Conservation (phyloP, 192 early-diverging fungal species). For the Coemansia sp. region DNA sequence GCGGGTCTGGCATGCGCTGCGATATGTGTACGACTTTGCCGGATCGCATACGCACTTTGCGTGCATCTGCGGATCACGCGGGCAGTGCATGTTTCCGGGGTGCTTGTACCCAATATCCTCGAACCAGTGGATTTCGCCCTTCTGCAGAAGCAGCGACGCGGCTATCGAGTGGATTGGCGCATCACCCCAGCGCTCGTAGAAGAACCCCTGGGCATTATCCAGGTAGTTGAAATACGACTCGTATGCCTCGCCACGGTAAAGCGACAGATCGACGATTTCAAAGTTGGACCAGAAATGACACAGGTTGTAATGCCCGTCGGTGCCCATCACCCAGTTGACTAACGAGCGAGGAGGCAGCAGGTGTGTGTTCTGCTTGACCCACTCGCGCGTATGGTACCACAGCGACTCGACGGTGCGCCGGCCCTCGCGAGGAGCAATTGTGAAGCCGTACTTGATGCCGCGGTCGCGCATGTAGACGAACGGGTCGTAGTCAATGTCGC, state of each 20-base stretch:
- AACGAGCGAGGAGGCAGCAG: conserved; percentile 14
- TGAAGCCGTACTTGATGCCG: conserved; percentile 70
- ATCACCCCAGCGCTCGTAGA: conserved; percentile 79
- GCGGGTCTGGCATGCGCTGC: conserved; percentile 48
- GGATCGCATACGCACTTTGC: conserved; percentile 46
- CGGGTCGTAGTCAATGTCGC: conserved; percentile 80
- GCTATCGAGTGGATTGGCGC: conserved; percentile 73
- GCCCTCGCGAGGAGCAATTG: conserved; percentile 55
- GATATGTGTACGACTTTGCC: conserved; percentile 40
- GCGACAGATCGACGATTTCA: conserved; percentile 67
- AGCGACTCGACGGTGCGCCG: conserved; percentile 52
- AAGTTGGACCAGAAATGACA: conserved; percentile 86
- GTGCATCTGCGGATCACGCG: conserved; percentile 21
- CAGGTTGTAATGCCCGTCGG: conserved; percentile 55
- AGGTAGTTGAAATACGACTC: conserved; percentile 61
- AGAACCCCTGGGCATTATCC: conserved; percentile 68
- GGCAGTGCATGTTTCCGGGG: conserved; percentile 33
- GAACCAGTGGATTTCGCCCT: conserved; percentile 64
- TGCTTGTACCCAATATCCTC: conserved; percentile 71
- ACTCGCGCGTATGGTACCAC: conserved; percentile 53
- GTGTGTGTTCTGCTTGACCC: conserved; percentile 22
- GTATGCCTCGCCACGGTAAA: conserved; percentile 59
- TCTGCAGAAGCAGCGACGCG: conserved; percentile 54
- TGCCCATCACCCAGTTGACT: conserved; percentile 33
- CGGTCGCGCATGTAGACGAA: conserved; percentile 75